Conservation (phyloP, 2,329 filamentous ascomycete species). For the Pseudogymnoascus sp. region DNA sequence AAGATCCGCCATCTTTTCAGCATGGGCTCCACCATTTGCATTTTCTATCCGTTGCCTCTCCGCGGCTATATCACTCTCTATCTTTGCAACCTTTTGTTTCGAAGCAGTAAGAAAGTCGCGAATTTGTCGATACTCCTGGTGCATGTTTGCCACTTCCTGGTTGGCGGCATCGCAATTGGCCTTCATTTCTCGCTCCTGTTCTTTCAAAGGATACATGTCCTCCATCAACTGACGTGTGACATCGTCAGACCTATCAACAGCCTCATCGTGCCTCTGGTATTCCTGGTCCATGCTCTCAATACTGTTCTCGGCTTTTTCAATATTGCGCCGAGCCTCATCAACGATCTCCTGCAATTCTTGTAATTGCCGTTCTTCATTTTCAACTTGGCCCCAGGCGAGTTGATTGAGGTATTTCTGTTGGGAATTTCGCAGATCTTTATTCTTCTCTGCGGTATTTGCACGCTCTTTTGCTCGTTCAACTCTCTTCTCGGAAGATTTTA, state of each 20-base stretch:
- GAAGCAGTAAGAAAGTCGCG: slow-evolving; percentile 49
- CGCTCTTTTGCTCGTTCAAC: slow-evolving; percentile 57
- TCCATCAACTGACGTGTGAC: slow-evolving; percentile 15
- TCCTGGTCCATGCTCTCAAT: slow-evolving; percentile 44
- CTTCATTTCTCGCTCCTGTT: slow-evolving; percentile 42
- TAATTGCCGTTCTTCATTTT: slow-evolving; percentile 59
- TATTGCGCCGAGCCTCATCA: slow-evolving; percentile 29
- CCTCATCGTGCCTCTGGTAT: slow-evolving; percentile 26
- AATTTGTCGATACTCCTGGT: slow-evolving; percentile 60
- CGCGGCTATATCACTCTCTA: slow-evolving; percentile 42
- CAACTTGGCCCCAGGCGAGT: slow-evolving; percentile 81
- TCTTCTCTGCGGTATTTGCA: slow-evolving; percentile 58
- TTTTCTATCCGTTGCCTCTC: slow-evolving; percentile 58
- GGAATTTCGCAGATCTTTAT: slow-evolving; percentile 56
- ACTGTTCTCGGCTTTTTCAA: slow-evolving; percentile 34
- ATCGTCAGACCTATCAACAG: slow-evolving; percentile 30
- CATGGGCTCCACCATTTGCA: slow-evolving; percentile 62
- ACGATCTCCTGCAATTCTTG: slow-evolving; percentile 33
- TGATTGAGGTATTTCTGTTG: slow-evolving; percentile 55
- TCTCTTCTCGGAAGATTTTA: slow-evolving; percentile 51
- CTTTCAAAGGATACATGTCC: slow-evolving; percentile 36
- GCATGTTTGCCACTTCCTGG: slow-evolving; percentile 46
- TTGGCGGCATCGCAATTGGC: slow-evolving; percentile 47
- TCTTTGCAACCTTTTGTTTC: slow-evolving; percentile 39
- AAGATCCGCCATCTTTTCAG: slow-evolving; percentile 52